These are phyloP conservation scores for Fusarium compactum DNA, from an alignment of 2,329 filamentous ascomycete species.

Conservation along the genomic window DNA sequence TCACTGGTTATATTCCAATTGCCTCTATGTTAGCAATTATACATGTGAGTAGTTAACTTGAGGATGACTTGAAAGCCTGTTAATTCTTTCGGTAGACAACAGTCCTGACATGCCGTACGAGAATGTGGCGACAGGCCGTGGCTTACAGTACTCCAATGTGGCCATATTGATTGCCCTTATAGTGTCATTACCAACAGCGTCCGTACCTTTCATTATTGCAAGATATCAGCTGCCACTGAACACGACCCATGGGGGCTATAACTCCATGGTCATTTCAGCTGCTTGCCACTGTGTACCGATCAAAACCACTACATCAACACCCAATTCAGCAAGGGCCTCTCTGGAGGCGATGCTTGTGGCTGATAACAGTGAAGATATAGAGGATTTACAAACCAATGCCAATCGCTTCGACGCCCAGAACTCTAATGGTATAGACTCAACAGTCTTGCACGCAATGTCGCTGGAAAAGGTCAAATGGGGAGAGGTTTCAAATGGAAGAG, in stretches of 20 bases:
- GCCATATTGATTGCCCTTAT: conserved; percentile 21
- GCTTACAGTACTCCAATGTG: conserved; percentile 20
- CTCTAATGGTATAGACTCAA: too few relatives aligned
- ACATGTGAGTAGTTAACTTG: neutral
- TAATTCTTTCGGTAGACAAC: conserved; percentile 4
- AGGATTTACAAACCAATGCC: too few relatives aligned
- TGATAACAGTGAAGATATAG: too few relatives aligned
- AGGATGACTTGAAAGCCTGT: too few relatives aligned
- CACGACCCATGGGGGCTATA: conserved; percentile 20
- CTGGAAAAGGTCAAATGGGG: conserved; percentile 29
- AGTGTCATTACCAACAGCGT: conserved; percentile 2
- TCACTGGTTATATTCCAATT: conserved; percentile 42
- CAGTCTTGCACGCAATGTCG: neutral
- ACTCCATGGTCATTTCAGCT: conserved; percentile 32
- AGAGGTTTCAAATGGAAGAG: conserved; percentile 14
- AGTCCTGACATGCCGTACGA: conserved; percentile 1
- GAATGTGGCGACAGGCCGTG: neutral
- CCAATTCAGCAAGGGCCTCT: neutral
- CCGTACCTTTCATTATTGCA: conserved; percentile 2
- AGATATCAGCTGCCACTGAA: conserved; percentile 12
- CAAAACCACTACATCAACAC: neutral
- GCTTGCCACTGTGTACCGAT: conserved; percentile 18
- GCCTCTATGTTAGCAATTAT: conserved; percentile 33
- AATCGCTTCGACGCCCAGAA: too few relatives aligned
- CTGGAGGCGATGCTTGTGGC: too few relatives aligned